A percentile compares a stretch with the other conserved stretches of the same genome.
Evolutionary conservation across 257 asterid species (phyloP).

Genomic region (Nicotiana tabacum): DNA sequence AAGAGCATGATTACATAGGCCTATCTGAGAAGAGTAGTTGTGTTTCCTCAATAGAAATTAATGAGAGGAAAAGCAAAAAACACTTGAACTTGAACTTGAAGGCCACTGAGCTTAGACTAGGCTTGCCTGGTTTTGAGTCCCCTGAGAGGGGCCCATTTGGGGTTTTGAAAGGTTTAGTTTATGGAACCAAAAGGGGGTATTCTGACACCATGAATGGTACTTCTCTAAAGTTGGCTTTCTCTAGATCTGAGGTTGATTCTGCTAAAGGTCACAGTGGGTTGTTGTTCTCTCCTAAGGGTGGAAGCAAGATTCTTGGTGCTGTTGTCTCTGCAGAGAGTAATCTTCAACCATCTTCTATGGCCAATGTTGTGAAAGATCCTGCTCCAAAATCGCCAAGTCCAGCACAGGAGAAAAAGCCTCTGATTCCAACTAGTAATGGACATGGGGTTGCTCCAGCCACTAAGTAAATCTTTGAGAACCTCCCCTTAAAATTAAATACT

Average conservation of each 20-base stretch:
- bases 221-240: conserved; percentile 33
- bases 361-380: conserved; percentile 30
- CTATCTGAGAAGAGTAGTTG: conserved; percentile 15
- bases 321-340: background rate
- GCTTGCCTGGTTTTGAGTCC: conserved; percentile 40
- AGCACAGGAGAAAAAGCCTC: conserved; percentile 31
- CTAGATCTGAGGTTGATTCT: conserved; percentile 34
- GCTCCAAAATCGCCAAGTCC: conserved; percentile 13
- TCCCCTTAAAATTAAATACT: background rate
- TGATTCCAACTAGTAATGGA: conserved; percentile 14
- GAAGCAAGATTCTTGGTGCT: conserved; percentile 20
- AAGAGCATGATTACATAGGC: conserved; percentile 40
- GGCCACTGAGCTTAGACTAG: conserved; percentile 41
- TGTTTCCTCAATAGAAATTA: conserved; percentile 16
- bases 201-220: conserved; percentile 33
- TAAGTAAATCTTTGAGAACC: conserved; percentile 18
- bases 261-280: conserved; percentile 21
- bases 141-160: conserved; percentile 4
- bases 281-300: conserved; percentile 30
- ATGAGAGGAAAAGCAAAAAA: conserved; percentile 22
- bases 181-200: conserved; percentile 41
- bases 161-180: background rate
- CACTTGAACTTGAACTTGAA: conserved; percentile 43
- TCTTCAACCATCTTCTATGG: conserved; percentile 9
- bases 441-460: conserved; percentile 35